Evolutionary conservation across 2,329 filamentous ascomycete species (phyloP), one percentile per base, ranked within the genome.

Genomic region (Thermothelomyces thermophilus): DNA sequence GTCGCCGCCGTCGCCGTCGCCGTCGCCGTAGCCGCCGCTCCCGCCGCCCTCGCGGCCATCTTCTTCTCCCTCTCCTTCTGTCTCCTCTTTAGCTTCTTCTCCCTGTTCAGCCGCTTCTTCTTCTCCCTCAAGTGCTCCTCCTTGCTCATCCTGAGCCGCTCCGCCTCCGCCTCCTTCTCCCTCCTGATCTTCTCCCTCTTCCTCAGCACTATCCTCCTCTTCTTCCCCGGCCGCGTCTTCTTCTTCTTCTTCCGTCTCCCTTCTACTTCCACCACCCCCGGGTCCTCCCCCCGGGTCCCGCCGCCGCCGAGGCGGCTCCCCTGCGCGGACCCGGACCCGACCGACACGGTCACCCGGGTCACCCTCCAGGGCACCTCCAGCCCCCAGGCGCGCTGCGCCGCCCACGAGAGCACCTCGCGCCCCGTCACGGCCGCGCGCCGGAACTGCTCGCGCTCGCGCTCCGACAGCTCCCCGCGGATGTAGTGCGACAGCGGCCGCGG

Each of bases 361-460:
- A 82, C 77, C 49, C 73, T 72, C 81, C 81, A 84, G 1, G 80
- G 79, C 56, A 78, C 69, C 62, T 83, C 79, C 36, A 79, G 63
- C 0, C 80, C 80, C 79, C 79, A 83, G 6, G 70, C 69, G 47
- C 72, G 67, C 57, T 62, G 64, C 40, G 58, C 60, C n/a, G 73
- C 72, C 52, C 69, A 65, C 19, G 59, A 59, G 2, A 76, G 45
- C 13, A 84, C 63, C 13, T 77, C 72, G n/a, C 76, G 73, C 5
- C 73, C 74, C 26, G 64, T 73, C 10, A 84, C 65, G 2, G 80
- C 76, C 3, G 71, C 68, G n/a, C 58, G 58, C 26, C 63, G 63
- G 50, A 76, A 77, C 55, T 70, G 61, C 19, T 61, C 60, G 41
- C 62, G 66, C 57, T 67, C 61, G 40, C 66, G 61, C 0, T 64